These are phyloP conservation scores for Gracilaria vermiculophylla DNA, from an alignment of 23 red algal genomes.

Conservation along the genomic window DNA sequence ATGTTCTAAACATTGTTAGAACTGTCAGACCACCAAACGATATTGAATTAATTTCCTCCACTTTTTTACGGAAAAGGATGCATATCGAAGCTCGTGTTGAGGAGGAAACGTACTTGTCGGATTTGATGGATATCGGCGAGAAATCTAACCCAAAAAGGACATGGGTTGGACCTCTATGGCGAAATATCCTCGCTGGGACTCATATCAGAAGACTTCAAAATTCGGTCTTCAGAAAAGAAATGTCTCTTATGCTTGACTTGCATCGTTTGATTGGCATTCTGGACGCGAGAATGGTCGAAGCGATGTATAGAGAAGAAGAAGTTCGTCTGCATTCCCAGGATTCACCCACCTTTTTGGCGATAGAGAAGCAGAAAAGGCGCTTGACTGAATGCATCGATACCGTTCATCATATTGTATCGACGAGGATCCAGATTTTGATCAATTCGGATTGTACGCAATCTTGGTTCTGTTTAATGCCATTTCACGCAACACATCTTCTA, in stretches of 20 bases:
- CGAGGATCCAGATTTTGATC: too few relatives aligned
- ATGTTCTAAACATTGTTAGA: slow-evolving; percentile 33
- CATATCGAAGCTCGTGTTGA: background rate
- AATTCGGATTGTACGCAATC: too few relatives aligned
- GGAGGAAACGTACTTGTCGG: background rate
- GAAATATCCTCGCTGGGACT: background rate
- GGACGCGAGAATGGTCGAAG: background rate
- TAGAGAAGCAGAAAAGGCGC: background rate
- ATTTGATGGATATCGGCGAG: background rate
- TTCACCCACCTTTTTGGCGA: background rate
- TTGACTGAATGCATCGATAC: background rate
- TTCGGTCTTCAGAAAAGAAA: background rate
- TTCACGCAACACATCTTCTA: slow-evolving; percentile 55
- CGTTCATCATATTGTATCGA: slow-evolving; percentile 27
- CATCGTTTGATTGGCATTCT: slow-evolving; percentile 31
- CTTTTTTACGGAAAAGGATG: background rate
- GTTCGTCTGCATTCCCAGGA: background rate
- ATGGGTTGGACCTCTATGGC: slow-evolving; percentile 49
- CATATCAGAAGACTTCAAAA: background rate
- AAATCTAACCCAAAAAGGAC: background rate
- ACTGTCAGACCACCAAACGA: background rate
- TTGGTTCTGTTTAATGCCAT: slow-evolving; percentile 26
- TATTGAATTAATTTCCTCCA: background rate
- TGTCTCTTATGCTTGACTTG: slow-evolving; percentile 32
- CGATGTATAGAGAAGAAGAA: background rate